Base-by-base conservation (phyloP, 2,329 filamentous ascomycete genomes). In the Chalaropsis ovoidea region DNA sequence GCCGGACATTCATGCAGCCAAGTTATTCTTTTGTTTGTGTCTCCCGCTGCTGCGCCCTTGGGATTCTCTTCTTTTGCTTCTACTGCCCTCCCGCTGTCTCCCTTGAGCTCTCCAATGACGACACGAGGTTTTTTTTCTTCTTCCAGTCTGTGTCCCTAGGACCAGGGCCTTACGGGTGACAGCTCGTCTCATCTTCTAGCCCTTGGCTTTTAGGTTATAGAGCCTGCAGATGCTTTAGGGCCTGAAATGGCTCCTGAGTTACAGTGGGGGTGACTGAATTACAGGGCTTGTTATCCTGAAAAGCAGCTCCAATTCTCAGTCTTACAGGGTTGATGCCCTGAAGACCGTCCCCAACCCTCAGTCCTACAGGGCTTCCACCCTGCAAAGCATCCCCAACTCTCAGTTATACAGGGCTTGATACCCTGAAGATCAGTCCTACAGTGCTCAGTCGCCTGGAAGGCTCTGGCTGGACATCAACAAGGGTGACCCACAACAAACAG, bases 31-130 rank as follows among this genome's bases (percentile, higher is more conserved):
- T n/a, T n/a, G 13, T 35, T n/a, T 58, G 52, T 17, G 35, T 58
- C 52, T 58, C 5, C 15, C 15, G 24, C 24, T 39, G 15, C 24
- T 39, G 15, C 24, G 24, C 19, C n/a, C 13, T 35, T 35, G 52
- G 13, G 11, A 8, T 35, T 58, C 15, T 58, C 4, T n/a, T 19
- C 42, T 35, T 39, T 47, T 19, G 43, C n/a, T 47, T 47, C n/a
- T 47, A 11, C 17, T 31, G 15, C 52, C 52, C 24, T 10, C 19
- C 22, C 15, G 11, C 19, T 19, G 10, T 52, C 19, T 24, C 22
- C 19, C 24, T 13, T 49, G 45, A 17, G 8, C n/a, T 52, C 19
- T 58, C 52, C 24, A 58, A 58, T 58, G 52, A 58, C 52, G 52
- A 58, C 52, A 35, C 8, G n/a, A n/a, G n/a, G n/a, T n/a, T n/a